phyloP scores from a whole-genome alignment of 75 land plant genomes.

The Adiantum capillusveneris region DNA sequence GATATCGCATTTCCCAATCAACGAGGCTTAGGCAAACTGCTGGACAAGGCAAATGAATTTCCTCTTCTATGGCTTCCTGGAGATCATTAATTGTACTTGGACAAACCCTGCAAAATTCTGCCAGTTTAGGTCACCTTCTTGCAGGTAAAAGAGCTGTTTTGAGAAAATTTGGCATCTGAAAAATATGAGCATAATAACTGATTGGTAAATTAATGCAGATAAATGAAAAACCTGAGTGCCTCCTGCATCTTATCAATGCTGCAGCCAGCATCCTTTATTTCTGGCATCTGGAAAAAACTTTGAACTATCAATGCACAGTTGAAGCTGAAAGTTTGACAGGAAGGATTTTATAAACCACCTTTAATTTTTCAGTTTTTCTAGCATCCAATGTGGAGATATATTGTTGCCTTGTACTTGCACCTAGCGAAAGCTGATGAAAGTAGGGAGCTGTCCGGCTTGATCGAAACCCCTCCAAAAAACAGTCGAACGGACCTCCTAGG shows the following conservation, averaged over 20 bases:
- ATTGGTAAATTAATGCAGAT: too few species aligned
- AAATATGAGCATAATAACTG: too few species aligned
- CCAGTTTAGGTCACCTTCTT: too few species aligned
- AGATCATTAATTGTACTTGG: constrained; percentile 28
- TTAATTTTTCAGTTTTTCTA: constrained; percentile 11
- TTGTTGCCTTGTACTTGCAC: constrained; percentile 46
- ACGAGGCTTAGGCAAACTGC: constrained; percentile 67
- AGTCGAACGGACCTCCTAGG: constrained; percentile 21
- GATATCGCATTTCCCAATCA: constrained; percentile 40
- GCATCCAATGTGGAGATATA: constrained; percentile 25
- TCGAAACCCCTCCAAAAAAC: constrained; percentile 11
- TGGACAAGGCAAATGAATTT: constrained; percentile 36
- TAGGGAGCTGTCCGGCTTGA: constrained; percentile 55
- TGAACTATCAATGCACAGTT: background rate
- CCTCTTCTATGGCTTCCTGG: constrained; percentile 21
- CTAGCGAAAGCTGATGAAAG: constrained; percentile 89
- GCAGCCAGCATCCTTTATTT: background rate
- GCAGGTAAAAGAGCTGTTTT: too few species aligned
- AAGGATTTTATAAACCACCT: constrained; percentile 26
- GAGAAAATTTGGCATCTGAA: too few species aligned
- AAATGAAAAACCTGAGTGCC: constrained; percentile 34
- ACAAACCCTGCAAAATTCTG: constrained; percentile 18
- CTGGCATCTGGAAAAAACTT: constrained; percentile 3
- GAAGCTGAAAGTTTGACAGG: background rate
- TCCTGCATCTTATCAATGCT: constrained; percentile 19